These are phyloP conservation scores for Taxawa tesnikishii DNA, from an alignment of 2,329 filamentous ascomycete genomes.

Conservation along the genomic window DNA sequence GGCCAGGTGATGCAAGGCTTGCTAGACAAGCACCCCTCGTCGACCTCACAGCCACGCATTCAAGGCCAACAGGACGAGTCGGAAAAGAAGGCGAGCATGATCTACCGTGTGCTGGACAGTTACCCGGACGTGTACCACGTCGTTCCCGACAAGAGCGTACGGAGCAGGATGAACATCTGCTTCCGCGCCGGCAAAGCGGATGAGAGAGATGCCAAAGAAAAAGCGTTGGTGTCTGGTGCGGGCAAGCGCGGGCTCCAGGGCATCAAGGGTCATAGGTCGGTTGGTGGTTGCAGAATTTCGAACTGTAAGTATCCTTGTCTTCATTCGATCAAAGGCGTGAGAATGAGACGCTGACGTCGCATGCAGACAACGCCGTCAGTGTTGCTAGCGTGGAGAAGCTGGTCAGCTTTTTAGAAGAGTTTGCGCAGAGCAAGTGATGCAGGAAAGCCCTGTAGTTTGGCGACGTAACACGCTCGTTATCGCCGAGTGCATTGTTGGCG, in stretches of 20 bases:
- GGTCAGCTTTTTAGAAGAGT: constrained; percentile 51
- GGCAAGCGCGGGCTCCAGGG: constrained; percentile 59
- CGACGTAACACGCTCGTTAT: too few relatives aligned
- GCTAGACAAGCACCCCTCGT: constrained; percentile 40
- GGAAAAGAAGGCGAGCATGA: constrained; percentile 58
- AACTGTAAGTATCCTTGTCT: constrained; percentile 46
- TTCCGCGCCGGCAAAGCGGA: constrained; percentile 61
- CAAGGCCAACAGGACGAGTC: constrained; percentile 64
- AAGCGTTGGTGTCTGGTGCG: constrained; percentile 64
- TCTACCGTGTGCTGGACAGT: constrained; percentile 69
- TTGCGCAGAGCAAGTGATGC: constrained; percentile 24
- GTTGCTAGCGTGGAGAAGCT: constrained; percentile 56
- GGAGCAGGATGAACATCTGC: constrained; percentile 92
- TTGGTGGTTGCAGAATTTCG: constrained; percentile 74
- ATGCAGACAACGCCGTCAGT: constrained; percentile 61
- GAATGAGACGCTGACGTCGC: constrained; percentile 2
- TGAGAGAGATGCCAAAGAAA: constrained; percentile 52
- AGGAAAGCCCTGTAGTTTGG: not conserved
- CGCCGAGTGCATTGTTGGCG: not conserved
- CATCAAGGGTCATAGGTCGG: constrained; percentile 76
- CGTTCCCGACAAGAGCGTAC: constrained; percentile 60
- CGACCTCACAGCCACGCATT: constrained; percentile 48
- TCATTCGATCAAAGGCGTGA: not conserved
- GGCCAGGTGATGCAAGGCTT: constrained; percentile 78
- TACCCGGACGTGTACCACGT: constrained; percentile 63